Conservation (phyloP, 768 basidiomycete genomes). For the Neoboletus magnificus region DNA sequence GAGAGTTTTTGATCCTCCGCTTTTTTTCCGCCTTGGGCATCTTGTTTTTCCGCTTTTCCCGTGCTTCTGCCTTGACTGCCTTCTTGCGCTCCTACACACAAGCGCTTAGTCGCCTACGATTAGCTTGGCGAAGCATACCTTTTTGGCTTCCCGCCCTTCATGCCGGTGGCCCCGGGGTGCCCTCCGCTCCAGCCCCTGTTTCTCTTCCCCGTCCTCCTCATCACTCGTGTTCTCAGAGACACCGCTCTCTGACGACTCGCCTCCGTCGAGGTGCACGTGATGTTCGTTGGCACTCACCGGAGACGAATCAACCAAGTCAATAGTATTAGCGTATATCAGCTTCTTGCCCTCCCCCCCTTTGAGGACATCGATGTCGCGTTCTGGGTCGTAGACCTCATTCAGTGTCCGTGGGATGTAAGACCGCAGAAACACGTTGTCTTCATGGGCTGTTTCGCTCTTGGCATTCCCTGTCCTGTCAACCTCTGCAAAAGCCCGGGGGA, state of each 20-base stretch:
- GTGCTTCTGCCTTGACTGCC: conserved; percentile 78
- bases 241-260: conserved; percentile 21
- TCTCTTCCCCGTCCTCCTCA: conserved; percentile 35
- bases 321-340: conserved; percentile 85
- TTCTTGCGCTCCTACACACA: conserved; percentile 81
- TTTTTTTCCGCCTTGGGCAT: conserved; percentile 97
- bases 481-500: conserved; percentile 9
- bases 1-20: conserved; percentile 61
- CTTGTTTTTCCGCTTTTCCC: conserved; percentile 87
- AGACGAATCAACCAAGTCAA: conserved; percentile 63
- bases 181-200: conserved; percentile 43
- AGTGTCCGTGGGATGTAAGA: conserved; percentile 93
- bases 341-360: conserved; percentile 63
- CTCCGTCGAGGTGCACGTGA: conserved; percentile 21
- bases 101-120: conserved; percentile 6
- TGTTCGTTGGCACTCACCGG: not conserved
- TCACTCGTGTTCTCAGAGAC: conserved; percentile 29
- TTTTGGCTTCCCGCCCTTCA: conserved; percentile 89
- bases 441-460: conserved; percentile 44
- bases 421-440: conserved; percentile 85
- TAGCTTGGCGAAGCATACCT: conserved; percentile 44
- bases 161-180: conserved; percentile 83
- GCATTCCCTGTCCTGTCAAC: conserved; percentile 10
- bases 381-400: conserved; percentile 92
- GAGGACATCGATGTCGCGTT: conserved; percentile 81